These are phyloP conservation scores for Chiua virens DNA, from an alignment of 768 basidiomycete genomes.

Conservation along the genomic window DNA sequence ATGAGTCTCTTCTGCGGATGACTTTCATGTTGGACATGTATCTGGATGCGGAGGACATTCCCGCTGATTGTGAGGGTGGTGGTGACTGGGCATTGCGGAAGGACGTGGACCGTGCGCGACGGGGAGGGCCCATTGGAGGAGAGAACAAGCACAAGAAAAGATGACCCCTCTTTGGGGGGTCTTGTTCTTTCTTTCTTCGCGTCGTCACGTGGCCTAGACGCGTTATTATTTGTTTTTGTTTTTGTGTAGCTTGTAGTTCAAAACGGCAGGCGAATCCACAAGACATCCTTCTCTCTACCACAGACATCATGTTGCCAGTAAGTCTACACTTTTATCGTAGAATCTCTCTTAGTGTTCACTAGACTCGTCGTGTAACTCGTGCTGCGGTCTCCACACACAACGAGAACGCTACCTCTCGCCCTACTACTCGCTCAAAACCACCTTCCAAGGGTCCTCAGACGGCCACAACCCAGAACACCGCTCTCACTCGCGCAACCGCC, in stretches of 20 bases:
- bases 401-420: conserved; percentile 71
- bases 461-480: conserved; percentile 35
- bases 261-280: conserved; percentile 32
- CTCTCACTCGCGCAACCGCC: conserved; percentile 43
- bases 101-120: conserved; percentile 31
- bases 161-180: conserved; percentile 24
- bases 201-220: conserved; percentile 35
- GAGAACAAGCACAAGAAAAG: background rate
- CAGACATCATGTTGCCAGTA: conserved; percentile 43
- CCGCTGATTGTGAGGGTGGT: conserved; percentile 16
- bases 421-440: conserved; percentile 61
- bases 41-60: conserved; percentile 65
- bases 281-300: conserved; percentile 31
- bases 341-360: background rate
- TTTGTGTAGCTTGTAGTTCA: conserved; percentile 35
- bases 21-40: conserved; percentile 82
- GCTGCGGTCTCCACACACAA: conserved; percentile 52
- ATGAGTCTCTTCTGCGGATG: conserved; percentile 73
- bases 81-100: conserved; percentile 8
- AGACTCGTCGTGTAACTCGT: conserved; percentile 69
- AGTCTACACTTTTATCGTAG: conserved; percentile 14
- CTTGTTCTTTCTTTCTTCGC: background rate
- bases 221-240: conserved; percentile 35
- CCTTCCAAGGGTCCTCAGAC: conserved; percentile 39
- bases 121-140: conserved; percentile 22